Conservation (phyloP, 2,329 filamentous ascomycete species). For the Hypocrella siamensis region DNA sequence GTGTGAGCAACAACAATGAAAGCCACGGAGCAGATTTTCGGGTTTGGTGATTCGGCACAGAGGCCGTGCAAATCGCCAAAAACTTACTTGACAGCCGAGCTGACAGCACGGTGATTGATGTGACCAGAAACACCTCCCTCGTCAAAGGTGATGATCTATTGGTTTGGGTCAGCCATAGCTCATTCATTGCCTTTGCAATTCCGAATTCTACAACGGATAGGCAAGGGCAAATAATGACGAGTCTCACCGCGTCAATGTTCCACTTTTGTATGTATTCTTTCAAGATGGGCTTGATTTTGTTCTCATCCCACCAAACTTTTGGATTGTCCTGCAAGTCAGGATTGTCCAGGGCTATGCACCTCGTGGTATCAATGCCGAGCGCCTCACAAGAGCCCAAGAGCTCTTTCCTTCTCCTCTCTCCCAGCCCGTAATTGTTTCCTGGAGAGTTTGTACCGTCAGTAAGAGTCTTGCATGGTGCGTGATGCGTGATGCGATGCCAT, state of each 20-base stretch:
- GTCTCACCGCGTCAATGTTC: constrained; percentile 19
- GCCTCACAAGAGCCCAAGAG: constrained; percentile 14
- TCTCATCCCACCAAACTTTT: constrained; percentile 20
- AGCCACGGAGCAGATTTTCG: too few species aligned
- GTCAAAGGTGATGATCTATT: constrained; percentile 23
- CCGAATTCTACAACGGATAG: too few species aligned
- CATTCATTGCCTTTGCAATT: too few species aligned
- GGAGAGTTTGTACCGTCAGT: neutral
- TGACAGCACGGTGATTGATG: constrained; percentile 23
- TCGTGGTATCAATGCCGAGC: constrained; percentile 11
- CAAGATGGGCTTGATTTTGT: constrained; percentile 15
- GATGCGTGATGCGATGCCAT: constrained; percentile 1
- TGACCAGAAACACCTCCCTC: constrained; percentile 22
- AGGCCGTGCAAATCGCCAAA: too few species aligned
- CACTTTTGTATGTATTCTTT: constrained; percentile 18
- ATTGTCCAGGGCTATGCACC: constrained; percentile 17
- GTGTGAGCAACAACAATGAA: neutral
- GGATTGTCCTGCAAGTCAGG: constrained; percentile 22
- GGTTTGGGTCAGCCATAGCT: too few species aligned
- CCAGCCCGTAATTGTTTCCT: constrained; percentile 16
- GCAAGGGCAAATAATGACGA: too few species aligned
- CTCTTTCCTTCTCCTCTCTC: constrained; percentile 12
- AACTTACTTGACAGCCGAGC: constrained; percentile 19
- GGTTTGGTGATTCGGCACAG: neutral
- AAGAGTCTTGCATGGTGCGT: neutral